Conservation (phyloP, 352 stramenopile genomes). For the Pythium sp. region DNA sequence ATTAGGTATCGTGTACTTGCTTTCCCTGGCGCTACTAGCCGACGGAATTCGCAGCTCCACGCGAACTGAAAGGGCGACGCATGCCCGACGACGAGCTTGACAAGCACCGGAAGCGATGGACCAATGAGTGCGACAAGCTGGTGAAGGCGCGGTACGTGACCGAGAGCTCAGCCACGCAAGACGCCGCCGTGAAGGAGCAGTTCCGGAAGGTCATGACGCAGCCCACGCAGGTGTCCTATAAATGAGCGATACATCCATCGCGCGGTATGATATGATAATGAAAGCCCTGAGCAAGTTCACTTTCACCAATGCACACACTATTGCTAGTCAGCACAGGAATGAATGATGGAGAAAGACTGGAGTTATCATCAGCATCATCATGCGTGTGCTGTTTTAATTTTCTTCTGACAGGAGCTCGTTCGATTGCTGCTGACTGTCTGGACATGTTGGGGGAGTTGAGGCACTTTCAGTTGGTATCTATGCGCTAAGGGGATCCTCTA, state of each 20-base stretch:
- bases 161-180: conserved; percentile 43
- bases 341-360: not conserved
- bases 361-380: not conserved
- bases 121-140: conserved; percentile 50
- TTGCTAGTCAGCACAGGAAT: not conserved
- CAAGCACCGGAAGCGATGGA: conserved; percentile 59
- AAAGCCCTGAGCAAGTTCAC: not conserved
- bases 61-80: conserved; percentile 45
- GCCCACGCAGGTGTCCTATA: conserved; percentile 46
- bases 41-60: conserved; percentile 65
- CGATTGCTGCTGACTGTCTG: not conserved
- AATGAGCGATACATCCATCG: conserved; percentile 24
- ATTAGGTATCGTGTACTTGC: too few species aligned
- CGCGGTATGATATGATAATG: not conserved
- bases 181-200: conserved; percentile 38
- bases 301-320: not conserved
- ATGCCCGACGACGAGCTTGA: conserved; percentile 53
- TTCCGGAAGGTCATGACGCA: conserved; percentile 67
- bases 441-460: not conserved
- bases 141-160: conserved; percentile 58
- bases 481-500: conserved; percentile 19
- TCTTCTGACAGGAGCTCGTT: not conserved
- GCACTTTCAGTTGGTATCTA: not conserved
- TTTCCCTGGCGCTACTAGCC: conserved; percentile 13
- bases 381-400: not conserved